Evolutionary conservation across 1,284 basidiomycete genomes (phyloP).

Genomic region (Austroboletus niveus): DNA sequence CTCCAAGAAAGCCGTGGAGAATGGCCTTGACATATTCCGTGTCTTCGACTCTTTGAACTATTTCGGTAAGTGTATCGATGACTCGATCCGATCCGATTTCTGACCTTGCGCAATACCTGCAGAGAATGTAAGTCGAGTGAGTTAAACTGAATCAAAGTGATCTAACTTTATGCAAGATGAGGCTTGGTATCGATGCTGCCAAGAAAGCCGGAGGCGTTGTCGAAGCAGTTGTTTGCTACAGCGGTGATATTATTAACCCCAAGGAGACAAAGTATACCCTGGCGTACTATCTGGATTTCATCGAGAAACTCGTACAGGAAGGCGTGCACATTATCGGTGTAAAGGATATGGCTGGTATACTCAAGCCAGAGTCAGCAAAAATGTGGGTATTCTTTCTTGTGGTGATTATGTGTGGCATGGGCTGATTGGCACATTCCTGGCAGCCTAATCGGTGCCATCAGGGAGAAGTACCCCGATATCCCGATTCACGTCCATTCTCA

Average conservation of each 20-base stretch:
- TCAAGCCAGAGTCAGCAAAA: slow-evolving; percentile 93
- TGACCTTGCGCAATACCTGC: slow-evolving; percentile 12
- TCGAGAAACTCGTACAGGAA: slow-evolving; percentile 90
- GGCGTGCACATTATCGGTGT: slow-evolving; percentile 98
- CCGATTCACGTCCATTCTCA: slow-evolving; percentile 99
- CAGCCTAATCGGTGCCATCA: slow-evolving; percentile 90
- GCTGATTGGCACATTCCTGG: slow-evolving; percentile 12
- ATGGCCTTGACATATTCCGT: slow-evolving; percentile 99
- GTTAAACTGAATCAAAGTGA: not conserved
- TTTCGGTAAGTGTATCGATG: slow-evolving; percentile 61
- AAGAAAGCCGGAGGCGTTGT: slow-evolving; percentile 99
- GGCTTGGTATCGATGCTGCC: slow-evolving; percentile 96
- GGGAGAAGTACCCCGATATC: slow-evolving; percentile 94
- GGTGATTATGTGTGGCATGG: not conserved
- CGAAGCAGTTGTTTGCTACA: slow-evolving; percentile 98
- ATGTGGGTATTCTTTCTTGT: slow-evolving; percentile 49
- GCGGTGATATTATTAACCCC: slow-evolving; percentile 94
- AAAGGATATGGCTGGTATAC: slow-evolving; percentile 99
- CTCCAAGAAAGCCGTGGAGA: slow-evolving; percentile 97
- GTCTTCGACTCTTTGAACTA: slow-evolving; percentile 99
- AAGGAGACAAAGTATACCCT: slow-evolving; percentile 98
- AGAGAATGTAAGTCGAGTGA: slow-evolving; percentile 57
- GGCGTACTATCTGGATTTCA: slow-evolving; percentile 96
- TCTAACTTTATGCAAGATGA: slow-evolving; percentile 60
- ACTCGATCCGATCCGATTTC: too few species aligned